Evolutionary conservation across 176 grass and related monocot genomes (phyloP).

Genomic region (Ensete ventricosum): DNA sequence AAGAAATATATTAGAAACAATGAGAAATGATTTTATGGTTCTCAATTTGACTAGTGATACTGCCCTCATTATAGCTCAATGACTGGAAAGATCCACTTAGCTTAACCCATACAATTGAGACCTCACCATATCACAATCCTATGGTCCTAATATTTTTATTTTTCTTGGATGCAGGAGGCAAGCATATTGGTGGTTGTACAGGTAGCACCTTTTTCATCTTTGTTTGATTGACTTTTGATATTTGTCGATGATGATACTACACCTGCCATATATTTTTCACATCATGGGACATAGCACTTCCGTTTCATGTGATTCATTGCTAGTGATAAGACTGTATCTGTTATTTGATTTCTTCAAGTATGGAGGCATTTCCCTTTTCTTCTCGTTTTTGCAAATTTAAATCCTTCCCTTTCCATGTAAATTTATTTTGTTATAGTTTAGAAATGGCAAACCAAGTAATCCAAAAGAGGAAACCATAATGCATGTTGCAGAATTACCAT

Average conservation of each 20-base stretch:
- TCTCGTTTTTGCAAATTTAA: too few species aligned
- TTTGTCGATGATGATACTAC: not conserved
- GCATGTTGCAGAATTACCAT: not conserved
- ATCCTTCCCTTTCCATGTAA: too few species aligned
- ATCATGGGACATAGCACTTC: not conserved
- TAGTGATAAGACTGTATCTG: not conserved
- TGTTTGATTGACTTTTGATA: not conserved
- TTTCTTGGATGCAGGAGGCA: conserved; percentile 50
- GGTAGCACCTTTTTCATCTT: conserved; percentile 27
- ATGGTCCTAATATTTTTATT: not conserved
- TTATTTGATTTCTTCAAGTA: not conserved
- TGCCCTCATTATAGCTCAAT: too few species aligned
- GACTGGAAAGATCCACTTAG: too few species aligned
- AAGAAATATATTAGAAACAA: too few species aligned
- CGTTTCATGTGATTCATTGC: not conserved
- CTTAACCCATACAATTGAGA: not conserved
- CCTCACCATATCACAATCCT: too few species aligned
- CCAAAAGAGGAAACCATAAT: conserved; percentile 4
- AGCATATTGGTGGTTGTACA: conserved; percentile 89
- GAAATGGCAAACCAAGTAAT: too few species aligned
- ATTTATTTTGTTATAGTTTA: too few species aligned
- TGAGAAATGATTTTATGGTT: too few species aligned
- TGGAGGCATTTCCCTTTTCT: too few species aligned
- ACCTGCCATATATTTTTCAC: conserved; percentile 12
- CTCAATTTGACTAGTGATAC: too few species aligned